These are phyloP conservation scores for Cocos nucifera DNA, from an alignment of 176 grass and related monocot genomes.

Conservation along the genomic window DNA sequence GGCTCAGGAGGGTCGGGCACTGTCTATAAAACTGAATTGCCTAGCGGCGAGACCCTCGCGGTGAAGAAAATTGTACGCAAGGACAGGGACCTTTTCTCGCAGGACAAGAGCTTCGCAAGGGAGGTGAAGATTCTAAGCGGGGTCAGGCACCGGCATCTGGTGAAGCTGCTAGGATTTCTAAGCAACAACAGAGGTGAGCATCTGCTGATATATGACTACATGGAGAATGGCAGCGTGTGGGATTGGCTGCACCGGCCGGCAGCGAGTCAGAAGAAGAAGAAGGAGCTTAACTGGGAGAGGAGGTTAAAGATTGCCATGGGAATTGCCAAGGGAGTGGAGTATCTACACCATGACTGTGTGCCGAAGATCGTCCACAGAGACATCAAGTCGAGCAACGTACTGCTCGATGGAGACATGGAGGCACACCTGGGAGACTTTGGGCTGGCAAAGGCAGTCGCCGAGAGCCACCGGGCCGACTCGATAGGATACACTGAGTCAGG, in stretches of 20 bases:
- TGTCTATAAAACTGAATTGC: constrained; percentile 67
- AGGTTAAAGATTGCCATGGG: constrained; percentile 64
- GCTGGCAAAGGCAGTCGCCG: constrained; percentile 71
- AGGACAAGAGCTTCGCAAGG: constrained; percentile 62
- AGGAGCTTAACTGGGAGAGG: constrained; percentile 50
- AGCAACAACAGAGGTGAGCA: constrained; percentile 29
- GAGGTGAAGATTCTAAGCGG: constrained; percentile 80
- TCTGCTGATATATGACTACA: constrained; percentile 88
- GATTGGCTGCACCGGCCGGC: constrained; percentile 65
- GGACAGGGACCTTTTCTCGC: constrained; percentile 47
- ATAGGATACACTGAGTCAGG: constrained; percentile 52
- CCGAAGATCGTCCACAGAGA: constrained; percentile 68
- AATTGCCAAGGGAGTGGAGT: constrained; percentile 69
- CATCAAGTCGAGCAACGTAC: constrained; percentile 89
- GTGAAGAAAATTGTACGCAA: constrained; percentile 58
- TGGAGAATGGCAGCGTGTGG: constrained; percentile 93
- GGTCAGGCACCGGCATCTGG: constrained; percentile 78
- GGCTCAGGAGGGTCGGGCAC: constrained; percentile 79
- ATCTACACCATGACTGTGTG: constrained; percentile 91
- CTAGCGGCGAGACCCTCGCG: constrained; percentile 73
- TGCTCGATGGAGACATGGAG: constrained; percentile 90
- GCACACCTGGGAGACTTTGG: constrained; percentile 96
- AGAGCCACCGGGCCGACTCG: constrained; percentile 12
- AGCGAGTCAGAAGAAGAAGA: constrained; percentile 35
- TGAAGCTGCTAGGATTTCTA: constrained; percentile 84